Evolutionary conservation across 1,139 yeast species (phyloP).

Genomic region (Yamadazyma kanchanaburiensis): DNA sequence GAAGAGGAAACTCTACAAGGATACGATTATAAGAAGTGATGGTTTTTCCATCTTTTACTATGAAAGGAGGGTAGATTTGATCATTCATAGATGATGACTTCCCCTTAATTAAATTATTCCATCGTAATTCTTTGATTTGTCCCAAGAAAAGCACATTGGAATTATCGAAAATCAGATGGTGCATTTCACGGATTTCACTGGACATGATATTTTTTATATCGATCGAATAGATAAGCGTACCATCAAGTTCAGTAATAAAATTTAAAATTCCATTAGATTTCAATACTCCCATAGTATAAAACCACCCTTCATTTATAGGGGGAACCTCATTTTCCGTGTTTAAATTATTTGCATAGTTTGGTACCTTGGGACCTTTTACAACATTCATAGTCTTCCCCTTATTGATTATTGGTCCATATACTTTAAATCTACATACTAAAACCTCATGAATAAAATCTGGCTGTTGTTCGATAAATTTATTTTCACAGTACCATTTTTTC

Average conservation of each 20-base stretch:
- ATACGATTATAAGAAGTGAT: conserved; percentile 39
- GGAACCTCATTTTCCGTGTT: conserved; percentile 10
- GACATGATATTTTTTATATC: conserved; percentile 54
- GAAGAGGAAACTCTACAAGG: conserved; percentile 61
- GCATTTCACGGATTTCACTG: conserved; percentile 68
- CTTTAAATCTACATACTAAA: conserved; percentile 61
- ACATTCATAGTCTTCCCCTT: conserved; percentile 39
- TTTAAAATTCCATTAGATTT: conserved; percentile 66
- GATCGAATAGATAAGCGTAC: conserved; percentile 59
- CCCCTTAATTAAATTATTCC: conserved; percentile 36
- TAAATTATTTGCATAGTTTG: conserved; percentile 31
- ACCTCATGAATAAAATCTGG: conserved; percentile 37
- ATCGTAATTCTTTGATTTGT: conserved; percentile 49
- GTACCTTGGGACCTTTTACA: conserved; percentile 45
- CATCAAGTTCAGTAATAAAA: conserved; percentile 63
- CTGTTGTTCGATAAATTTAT: conserved; percentile 30
- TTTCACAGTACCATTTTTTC: conserved; percentile 52
- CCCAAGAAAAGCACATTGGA: conserved; percentile 61
- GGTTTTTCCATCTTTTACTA: conserved; percentile 32
- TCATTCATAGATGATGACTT: conserved; percentile 22
- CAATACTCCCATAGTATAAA: conserved; percentile 69
- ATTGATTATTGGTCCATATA: conserved; percentile 58
- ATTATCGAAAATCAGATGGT: conserved; percentile 63
- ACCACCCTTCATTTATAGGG: conserved; percentile 61
- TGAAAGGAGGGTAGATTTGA: conserved; percentile 21